Conservation (phyloP, 306 rosid species). For the Vachellia pachyceras region DNA sequence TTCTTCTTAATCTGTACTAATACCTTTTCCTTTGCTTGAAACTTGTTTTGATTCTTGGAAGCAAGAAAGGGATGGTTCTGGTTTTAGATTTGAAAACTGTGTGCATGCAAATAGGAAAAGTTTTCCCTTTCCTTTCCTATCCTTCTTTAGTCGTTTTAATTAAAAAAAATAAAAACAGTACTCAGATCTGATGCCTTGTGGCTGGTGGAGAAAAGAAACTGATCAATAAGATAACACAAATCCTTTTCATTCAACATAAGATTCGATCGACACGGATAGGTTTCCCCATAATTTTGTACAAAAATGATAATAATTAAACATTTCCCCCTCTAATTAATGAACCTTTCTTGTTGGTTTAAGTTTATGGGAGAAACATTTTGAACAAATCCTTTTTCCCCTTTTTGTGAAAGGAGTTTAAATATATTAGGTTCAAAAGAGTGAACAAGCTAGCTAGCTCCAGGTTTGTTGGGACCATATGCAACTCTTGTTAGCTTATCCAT, state of each 20-base stretch:
- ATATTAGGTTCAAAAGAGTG: neutral
- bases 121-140: slow-evolving; percentile 6
- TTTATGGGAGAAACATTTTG: neutral
- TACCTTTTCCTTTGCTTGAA: neutral
- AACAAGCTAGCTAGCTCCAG: slow-evolving; percentile 1
- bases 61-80: slow-evolving; percentile 21
- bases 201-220: neutral
- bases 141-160: neutral
- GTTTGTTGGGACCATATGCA: slow-evolving; percentile 4
- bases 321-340: neutral
- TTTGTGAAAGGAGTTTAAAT: too few species aligned
- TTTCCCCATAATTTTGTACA: neutral
- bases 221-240: neutral
- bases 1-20: too few species aligned
- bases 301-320: neutral
- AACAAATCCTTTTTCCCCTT: neutral
- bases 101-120: neutral
- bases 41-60: slow-evolving; percentile 18
- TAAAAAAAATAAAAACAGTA: neutral
- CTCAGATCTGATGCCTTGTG: neutral
- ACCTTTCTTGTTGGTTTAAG: neutral
- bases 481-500: slow-evolving; percentile 2
- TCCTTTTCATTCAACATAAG: slow-evolving; percentile 6
- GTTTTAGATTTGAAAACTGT: neutral
- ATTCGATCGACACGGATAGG: neutral